These are phyloP conservation scores for Globisporangium camurandrum DNA, from an alignment of 352 stramenopile species.

Conservation along the genomic window DNA sequence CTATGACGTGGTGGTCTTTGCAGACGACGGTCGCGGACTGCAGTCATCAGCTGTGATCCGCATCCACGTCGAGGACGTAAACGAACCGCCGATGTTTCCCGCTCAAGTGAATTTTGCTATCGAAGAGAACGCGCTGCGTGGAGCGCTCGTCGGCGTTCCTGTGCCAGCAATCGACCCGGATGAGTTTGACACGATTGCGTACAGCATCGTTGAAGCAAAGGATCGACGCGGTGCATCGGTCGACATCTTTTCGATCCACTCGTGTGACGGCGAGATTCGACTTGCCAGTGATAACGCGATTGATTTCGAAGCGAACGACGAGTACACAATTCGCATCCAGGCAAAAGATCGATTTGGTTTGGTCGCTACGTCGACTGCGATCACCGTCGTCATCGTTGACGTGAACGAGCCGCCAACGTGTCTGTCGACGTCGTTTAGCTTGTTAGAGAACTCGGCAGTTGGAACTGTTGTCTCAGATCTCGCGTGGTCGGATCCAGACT, in stretches of 20 bases:
- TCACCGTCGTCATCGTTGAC: conserved; percentile 16
- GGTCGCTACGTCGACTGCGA: conserved; percentile 11
- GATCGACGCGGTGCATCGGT: conserved; percentile 24
- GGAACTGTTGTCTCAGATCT: conserved; percentile 19
- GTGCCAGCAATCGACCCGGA: conserved; percentile 36
- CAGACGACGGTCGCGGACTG: not conserved
- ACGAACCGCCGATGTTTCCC: conserved; percentile 37
- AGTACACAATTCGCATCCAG: conserved; percentile 24
- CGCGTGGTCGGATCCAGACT: conserved; percentile 34
- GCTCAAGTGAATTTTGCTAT: conserved; percentile 21
- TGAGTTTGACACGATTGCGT: conserved; percentile 32
- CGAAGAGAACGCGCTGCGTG: conserved; percentile 27
- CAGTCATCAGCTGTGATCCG: conserved; percentile 15
- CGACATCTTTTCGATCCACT: conserved; percentile 45
- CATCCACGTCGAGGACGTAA: conserved; percentile 35
- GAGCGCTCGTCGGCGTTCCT: conserved; percentile 24
- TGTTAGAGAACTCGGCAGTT: conserved; percentile 23
- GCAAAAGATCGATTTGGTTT: conserved; percentile 43
- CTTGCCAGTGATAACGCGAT: conserved; percentile 21
- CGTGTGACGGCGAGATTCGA: conserved; percentile 44
- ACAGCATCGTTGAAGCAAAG: conserved; percentile 20
- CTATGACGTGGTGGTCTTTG: conserved; percentile 6
- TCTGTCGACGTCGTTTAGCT: conserved; percentile 1
- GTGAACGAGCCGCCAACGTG: conserved; percentile 25
- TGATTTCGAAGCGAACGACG: conserved; percentile 26